A percentile compares a stretch with the other conserved stretches of the same genome.
Evolutionary conservation across 176 grass and related monocot genomes (phyloP).

Genomic region (Canna indica): DNA sequence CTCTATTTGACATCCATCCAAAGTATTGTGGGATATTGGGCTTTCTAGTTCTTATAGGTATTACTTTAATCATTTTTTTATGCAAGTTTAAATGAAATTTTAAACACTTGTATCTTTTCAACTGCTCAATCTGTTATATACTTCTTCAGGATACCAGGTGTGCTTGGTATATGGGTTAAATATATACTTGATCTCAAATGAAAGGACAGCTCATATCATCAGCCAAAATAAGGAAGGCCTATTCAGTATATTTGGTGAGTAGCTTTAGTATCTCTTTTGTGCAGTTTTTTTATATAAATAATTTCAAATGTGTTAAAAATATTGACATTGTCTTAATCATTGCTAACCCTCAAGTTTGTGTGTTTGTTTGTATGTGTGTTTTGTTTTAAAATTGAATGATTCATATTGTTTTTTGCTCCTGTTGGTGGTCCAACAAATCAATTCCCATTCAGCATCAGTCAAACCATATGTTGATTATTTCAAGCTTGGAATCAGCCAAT

Average conservation of each 20-base stretch:
- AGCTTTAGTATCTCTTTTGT: not conserved
- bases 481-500: not conserved
- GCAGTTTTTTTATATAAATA: not conserved
- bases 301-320: not conserved
- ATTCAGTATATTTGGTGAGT: conserved; percentile 83
- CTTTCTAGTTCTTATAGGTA: conserved; percentile 67
- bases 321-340: too few relatives aligned
- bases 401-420: not conserved
- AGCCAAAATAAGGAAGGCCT: conserved; percentile 91
- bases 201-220: conserved; percentile 58
- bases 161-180: conserved; percentile 69
- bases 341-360: too few relatives aligned
- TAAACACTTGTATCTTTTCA: not conserved
- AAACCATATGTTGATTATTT: not conserved
- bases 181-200: conserved; percentile 63
- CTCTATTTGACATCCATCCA: conserved; percentile 58
- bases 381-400: not conserved
- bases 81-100: not conserved
- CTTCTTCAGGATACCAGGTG: conserved; percentile 54
- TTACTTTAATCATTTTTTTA: not conserved
- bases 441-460: not conserved
- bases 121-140: not conserved
- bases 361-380: not conserved
- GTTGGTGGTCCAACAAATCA: not conserved
- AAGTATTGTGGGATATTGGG: conserved; percentile 71